Base-by-base conservation (phyloP, 192 early-diverging fungal species). In the Gaertneriomyces semiglobifer region DNA sequence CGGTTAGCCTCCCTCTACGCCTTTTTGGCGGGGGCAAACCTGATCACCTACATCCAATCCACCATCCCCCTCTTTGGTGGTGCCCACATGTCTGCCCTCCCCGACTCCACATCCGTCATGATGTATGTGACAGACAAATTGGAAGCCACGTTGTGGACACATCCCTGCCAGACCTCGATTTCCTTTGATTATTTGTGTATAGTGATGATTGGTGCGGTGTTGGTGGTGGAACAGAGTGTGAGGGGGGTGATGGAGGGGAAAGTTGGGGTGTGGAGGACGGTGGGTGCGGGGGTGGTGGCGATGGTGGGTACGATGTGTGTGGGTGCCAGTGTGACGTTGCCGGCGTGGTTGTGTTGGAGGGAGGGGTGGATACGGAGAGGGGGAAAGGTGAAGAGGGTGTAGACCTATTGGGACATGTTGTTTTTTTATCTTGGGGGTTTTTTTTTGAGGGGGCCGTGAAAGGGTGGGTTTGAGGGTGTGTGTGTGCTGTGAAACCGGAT, bases 331-430 rank as follows among this genome's bases (percentile, higher is more conserved):
- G 62, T 69, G 14, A 46, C 48, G 39, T 58, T 74, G 12, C 72
- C 72, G 12, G 44, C 60, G 4, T 74, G 62, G 41, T 51, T 74
- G 25, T 59, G 66, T 14, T 74, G 66, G 59, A 16, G 72, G 53
- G 72, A 74, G 45, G 67, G 67, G 20, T 69, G 67, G 67, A 33
- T 33, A 33, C 25, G 25, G 25, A 33, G 25, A 33, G 25, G 25
- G 0, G 25, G 25, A 33, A 33, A 33, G 25, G 25, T 33, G 25
- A 33, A 33, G 25, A 0, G 25, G 25, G 25, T 2, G 25, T 33
- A 33, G 25, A 33, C 25, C 1, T 33, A 2, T 33, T 33, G 0
- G 25, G 25, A 33, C 2, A 2, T 33, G 1, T 33, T 33, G n/a
- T 33, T 0, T 2, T 33, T 33, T 33, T 33, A 33, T 33, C 25